These are phyloP conservation scores for Symbiodinium pilosum DNA, from an alignment of 73 alveolate species.

Conservation along the genomic window DNA sequence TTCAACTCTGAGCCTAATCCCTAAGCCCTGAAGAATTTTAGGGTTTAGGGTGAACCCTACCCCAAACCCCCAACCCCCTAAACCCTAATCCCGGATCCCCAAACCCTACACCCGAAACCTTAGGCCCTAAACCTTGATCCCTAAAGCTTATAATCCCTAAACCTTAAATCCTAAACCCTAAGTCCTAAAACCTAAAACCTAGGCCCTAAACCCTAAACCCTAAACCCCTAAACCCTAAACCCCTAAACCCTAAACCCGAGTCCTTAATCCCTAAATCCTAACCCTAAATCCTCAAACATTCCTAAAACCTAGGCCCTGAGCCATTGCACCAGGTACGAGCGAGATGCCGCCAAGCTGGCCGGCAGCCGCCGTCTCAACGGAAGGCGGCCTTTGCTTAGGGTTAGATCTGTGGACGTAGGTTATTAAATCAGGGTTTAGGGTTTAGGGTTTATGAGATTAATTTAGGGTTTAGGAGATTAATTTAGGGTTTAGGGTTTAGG, in stretches of 20 bases:
- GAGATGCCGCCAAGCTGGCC: background rate
- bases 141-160: too few relatives aligned
- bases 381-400: background rate
- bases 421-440: background rate
- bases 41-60: too few relatives aligned
- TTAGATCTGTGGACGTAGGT: too few relatives aligned
- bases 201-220: background rate
- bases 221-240: too few relatives aligned
- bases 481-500: background rate
- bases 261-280: too few relatives aligned
- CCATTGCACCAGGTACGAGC: background rate
- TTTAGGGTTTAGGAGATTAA: too few relatives aligned
- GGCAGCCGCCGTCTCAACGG: constrained; percentile 3
- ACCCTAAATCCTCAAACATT: background rate
- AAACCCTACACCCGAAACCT: background rate
- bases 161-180: background rate
- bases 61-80: too few relatives aligned
- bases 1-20: background rate
- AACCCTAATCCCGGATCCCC: background rate
- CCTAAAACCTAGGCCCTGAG: too few relatives aligned
- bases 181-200: background rate
- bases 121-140: background rate
- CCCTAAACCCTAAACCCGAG: background rate
- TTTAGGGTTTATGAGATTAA: background rate
- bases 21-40: too few relatives aligned